phyloP scores from a whole-genome alignment of 139 green algal species.

The Chlamydomonas sphaeroides region DNA sequence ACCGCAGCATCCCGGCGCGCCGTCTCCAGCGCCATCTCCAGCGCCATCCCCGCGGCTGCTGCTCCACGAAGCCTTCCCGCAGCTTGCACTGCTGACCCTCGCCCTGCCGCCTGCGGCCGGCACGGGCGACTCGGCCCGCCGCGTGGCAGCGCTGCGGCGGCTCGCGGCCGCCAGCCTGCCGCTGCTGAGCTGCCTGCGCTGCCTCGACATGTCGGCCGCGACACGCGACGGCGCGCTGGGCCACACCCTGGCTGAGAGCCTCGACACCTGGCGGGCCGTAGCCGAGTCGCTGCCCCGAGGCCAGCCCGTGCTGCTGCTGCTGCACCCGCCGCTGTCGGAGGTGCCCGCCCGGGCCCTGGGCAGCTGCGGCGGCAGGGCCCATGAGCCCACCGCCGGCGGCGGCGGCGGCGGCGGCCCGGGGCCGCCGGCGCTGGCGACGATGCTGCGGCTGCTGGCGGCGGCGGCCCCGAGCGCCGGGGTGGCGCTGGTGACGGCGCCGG shows the following conservation, averaged over 20 bases:
- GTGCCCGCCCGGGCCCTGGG: not conserved
- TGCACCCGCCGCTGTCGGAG: conserved; percentile 15
- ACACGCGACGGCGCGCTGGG: conserved; percentile 16
- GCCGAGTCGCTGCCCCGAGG: not conserved
- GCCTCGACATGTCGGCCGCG: conserved; percentile 10
- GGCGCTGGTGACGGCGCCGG: conserved; percentile 17
- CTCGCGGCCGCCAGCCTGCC: conserved; percentile 26
- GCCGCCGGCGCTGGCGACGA: not conserved
- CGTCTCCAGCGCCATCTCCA: not conserved
- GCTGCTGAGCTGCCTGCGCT: conserved; percentile 19
- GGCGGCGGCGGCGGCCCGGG: not conserved
- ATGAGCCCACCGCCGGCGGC: not conserved
- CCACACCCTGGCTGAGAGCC: not conserved
- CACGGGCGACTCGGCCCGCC: too few relatives aligned
- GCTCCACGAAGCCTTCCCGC: conserved; percentile 3
- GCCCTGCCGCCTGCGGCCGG: not conserved
- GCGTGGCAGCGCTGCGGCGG: too few relatives aligned
- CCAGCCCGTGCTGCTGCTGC: conserved; percentile 26
- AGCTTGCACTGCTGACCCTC: conserved; percentile 18
- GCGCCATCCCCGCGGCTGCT: too few relatives aligned
- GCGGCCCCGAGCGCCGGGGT: conserved; percentile 5
- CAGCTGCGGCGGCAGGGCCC: too few relatives aligned
- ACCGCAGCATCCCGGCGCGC: not conserved
- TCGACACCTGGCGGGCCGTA: conserved; percentile 3
- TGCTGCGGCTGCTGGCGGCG: conserved; percentile 1